Evolutionary conservation across 441 rosid species (phyloP).

Genomic region (Populus hybrid): DNA sequence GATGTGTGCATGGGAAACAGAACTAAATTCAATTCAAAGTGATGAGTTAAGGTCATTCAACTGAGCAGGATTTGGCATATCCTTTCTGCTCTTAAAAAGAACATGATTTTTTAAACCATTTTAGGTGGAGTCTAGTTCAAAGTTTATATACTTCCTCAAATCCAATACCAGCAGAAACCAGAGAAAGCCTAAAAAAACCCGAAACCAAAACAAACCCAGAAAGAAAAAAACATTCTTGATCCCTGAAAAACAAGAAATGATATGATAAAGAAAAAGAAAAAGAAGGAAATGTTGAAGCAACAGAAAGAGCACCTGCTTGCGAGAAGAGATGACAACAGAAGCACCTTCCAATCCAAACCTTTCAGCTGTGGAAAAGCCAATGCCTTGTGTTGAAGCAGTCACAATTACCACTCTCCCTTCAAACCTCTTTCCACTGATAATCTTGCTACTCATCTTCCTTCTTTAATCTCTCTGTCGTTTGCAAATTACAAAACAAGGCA

Average conservation of each 20-base stretch:
- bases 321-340: constrained; percentile 85
- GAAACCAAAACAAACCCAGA: neutral
- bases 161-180: neutral
- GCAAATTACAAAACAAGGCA: neutral
- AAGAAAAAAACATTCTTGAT: neutral
- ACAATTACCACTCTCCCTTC: constrained; percentile 83
- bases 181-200: neutral
- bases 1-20: no score
- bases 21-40: neutral
- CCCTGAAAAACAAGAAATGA: neutral
- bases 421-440: constrained; percentile 43
- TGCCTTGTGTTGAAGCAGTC: constrained; percentile 95
- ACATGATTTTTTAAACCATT: neutral
- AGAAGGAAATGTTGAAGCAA: neutral
- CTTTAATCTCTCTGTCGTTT: constrained; percentile 31
- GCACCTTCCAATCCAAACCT: constrained; percentile 93
- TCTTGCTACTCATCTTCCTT: constrained; percentile 7
- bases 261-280: neutral
- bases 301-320: constrained; percentile 61
- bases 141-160: neutral
- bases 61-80: neutral
- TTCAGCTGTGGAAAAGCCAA: constrained; percentile 69
- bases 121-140: neutral
- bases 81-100: neutral
- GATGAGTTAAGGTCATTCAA: neutral